phyloP scores from a whole-genome alignment of 2,329 filamentous ascomycete species.

The Calonectria pseudoturangicola region DNA sequence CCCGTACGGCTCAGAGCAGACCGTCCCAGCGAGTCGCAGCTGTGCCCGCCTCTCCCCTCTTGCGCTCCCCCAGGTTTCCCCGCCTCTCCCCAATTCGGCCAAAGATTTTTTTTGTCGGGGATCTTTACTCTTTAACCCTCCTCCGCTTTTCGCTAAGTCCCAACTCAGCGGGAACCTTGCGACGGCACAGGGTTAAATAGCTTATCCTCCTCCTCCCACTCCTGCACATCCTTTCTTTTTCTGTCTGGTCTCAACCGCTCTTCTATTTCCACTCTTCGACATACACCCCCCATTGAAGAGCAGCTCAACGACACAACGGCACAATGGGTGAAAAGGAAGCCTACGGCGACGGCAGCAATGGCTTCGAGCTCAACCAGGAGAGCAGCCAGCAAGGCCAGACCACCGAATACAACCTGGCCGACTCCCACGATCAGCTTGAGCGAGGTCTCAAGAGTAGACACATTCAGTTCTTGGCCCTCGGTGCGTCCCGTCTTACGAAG shows the following conservation, averaged over 20 bases:
- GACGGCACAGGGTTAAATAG: slow-evolving; percentile 43
- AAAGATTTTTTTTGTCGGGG: slow-evolving; percentile 23
- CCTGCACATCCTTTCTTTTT: not conserved
- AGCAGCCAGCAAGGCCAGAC: slow-evolving; percentile 46
- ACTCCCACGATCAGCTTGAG: slow-evolving; percentile 67
- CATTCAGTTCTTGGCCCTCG: slow-evolving; percentile 76
- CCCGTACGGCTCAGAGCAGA: slow-evolving; percentile 16
- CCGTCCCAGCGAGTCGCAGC: slow-evolving; percentile 29
- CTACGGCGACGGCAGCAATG: slow-evolving; percentile 42
- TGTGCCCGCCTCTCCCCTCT: slow-evolving; percentile 28
- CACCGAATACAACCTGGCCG: slow-evolving; percentile 61
- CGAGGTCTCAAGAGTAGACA: slow-evolving; percentile 76
- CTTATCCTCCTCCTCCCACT: slow-evolving; percentile 12
- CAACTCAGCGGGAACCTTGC: slow-evolving; percentile 19
- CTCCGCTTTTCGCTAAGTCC: slow-evolving; percentile 28
- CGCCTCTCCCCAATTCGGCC: slow-evolving; percentile 44
- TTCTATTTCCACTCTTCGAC: not conserved
- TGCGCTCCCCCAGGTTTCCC: slow-evolving; percentile 39
- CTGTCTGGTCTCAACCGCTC: slow-evolving; percentile 1
- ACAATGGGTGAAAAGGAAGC: slow-evolving; percentile 47
- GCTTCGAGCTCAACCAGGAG: slow-evolving; percentile 55
- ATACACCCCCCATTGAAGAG: not conserved
- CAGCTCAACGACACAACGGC: slow-evolving; percentile 8
- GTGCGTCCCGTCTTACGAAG: slow-evolving; percentile 51
- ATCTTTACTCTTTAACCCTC: not conserved